These are phyloP conservation scores for Sabuloglossum arenarium DNA, from an alignment of 495 filamentous ascomycete genomes.

Conservation along the genomic window DNA sequence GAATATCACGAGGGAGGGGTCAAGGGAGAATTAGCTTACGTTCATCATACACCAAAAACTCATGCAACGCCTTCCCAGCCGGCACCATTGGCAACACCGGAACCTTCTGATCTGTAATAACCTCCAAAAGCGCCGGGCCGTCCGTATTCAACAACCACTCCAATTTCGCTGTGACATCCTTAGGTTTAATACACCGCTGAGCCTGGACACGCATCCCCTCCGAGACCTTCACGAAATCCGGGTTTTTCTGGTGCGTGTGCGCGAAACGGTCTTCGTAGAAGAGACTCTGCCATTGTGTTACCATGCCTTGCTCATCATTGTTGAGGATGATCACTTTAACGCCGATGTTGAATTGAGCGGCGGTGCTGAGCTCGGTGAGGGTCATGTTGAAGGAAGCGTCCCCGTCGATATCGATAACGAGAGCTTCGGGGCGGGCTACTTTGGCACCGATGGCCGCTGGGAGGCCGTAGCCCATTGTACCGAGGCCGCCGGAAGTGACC, in stretches of 20 bases:
- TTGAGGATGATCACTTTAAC: conserved; percentile 85
- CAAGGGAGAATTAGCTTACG: conserved; percentile 23
- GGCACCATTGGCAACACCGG: conserved; percentile 96
- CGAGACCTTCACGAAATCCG: conserved; percentile 67
- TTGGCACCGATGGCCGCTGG: conserved; percentile 89
- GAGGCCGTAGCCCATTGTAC: conserved; percentile 90
- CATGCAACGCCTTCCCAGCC: conserved; percentile 64
- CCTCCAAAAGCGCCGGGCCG: conserved; percentile 23
- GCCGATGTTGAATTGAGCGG: conserved; percentile 76
- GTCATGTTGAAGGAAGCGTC: conserved; percentile 98
- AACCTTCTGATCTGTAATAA: conserved; percentile 58
- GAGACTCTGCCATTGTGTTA: conserved; percentile 86
- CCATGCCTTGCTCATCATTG: conserved; percentile 95
- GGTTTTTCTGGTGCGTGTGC: conserved; percentile 79
- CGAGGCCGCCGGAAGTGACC: conserved; percentile 79
- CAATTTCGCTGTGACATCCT: conserved; percentile 55
- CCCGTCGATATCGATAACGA: conserved; percentile 88
- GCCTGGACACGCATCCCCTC: conserved; percentile 66
- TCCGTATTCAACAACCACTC: conserved; percentile 65
- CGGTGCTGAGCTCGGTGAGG: conserved; percentile 75
- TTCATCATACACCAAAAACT: conserved; percentile 82
- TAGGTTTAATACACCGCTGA: conserved; percentile 38
- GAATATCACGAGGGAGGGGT: background rate
- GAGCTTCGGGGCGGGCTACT: conserved; percentile 62
- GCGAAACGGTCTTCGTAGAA: conserved; percentile 88